These are phyloP conservation scores for Nelumbo lutea DNA, from an alignment of 164 flowering plant species.

Conservation along the genomic window DNA sequence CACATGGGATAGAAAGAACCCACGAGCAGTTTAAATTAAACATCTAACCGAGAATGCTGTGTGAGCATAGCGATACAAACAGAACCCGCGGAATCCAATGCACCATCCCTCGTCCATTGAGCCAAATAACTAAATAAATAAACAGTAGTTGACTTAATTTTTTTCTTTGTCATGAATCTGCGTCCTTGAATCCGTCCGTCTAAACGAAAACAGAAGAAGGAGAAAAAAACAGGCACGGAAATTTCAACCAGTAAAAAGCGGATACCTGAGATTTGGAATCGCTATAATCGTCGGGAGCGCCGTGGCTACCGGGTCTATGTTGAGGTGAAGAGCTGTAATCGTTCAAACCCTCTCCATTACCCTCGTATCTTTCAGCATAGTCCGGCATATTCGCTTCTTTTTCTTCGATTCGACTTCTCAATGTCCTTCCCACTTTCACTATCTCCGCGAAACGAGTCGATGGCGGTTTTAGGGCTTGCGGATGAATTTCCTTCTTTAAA, in stretches of 20 bases:
- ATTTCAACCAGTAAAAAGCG: background rate
- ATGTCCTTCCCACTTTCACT: background rate
- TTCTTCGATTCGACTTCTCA: background rate
- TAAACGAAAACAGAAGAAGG: too few species aligned
- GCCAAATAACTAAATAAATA: too few species aligned
- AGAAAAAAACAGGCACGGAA: too few species aligned
- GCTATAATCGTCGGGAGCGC: conserved; percentile 28
- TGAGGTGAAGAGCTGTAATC: conserved; percentile 37
- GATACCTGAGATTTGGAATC: conserved; percentile 50
- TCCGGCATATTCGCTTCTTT: conserved; percentile 35
- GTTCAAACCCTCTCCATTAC: conserved; percentile 42
- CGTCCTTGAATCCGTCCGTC: too few species aligned
- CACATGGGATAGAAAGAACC: too few species aligned
- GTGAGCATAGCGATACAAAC: too few species aligned
- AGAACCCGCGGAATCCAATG: too few species aligned
- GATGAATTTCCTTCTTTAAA: background rate
- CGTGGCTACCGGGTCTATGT: conserved; percentile 23
- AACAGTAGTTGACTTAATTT: too few species aligned
- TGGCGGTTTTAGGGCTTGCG: conserved; percentile 9
- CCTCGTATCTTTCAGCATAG: conserved; percentile 50
- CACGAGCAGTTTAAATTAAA: too few species aligned
- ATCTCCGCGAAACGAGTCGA: background rate
- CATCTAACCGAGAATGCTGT: too few species aligned
- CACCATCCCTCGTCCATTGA: too few species aligned
- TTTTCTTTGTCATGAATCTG: too few species aligned